Conservation (phyloP, 768 basidiomycete species). For the Rhizopogon roseolus region DNA sequence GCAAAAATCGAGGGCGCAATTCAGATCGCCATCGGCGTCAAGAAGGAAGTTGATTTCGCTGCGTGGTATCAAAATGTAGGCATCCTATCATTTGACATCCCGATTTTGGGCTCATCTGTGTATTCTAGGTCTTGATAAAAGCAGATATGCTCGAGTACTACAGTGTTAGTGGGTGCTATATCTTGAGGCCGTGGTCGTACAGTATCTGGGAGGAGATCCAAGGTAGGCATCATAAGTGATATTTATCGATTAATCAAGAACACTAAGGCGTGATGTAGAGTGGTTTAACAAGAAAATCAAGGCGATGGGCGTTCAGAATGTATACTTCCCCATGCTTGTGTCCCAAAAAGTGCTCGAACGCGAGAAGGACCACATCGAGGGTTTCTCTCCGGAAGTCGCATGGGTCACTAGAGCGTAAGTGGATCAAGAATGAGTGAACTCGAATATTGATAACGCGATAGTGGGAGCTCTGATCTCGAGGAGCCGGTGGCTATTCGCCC, state of each 20-base stretch:
- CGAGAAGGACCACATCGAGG: conserved; percentile 98
- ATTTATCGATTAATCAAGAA: not conserved
- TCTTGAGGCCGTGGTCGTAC: conserved; percentile 96
- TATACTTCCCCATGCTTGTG: conserved; percentile 99
- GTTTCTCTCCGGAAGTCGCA: conserved; percentile 99
- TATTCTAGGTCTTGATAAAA: conserved; percentile 83
- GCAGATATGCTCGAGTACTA: conserved; percentile 99
- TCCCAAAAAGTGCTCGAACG: conserved; percentile 88
- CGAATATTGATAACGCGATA: conserved; percentile 23
- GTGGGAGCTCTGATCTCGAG: conserved; percentile 89
- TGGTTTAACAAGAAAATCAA: conserved; percentile 96
- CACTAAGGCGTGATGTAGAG: conserved; percentile 35
- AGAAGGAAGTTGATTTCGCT: conserved; percentile 94
- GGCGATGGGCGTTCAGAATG: conserved; percentile 92
- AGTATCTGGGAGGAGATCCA: conserved; percentile 97
- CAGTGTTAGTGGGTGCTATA: conserved; percentile 97
- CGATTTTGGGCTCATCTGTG: conserved; percentile 8
- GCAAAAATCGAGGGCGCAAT: conserved; percentile 84
- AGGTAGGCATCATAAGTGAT: conserved; percentile 38
- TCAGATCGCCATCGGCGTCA: conserved; percentile 90
- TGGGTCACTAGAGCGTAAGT: conserved; percentile 97
- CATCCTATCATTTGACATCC: conserved; percentile 5
- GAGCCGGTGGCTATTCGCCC: conserved; percentile 98
- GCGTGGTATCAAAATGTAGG: conserved; percentile 90
- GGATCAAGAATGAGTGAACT: not conserved